phyloP scores from a whole-genome alignment of 345 rosid genomes.

The Lumnitzera littorea region DNA sequence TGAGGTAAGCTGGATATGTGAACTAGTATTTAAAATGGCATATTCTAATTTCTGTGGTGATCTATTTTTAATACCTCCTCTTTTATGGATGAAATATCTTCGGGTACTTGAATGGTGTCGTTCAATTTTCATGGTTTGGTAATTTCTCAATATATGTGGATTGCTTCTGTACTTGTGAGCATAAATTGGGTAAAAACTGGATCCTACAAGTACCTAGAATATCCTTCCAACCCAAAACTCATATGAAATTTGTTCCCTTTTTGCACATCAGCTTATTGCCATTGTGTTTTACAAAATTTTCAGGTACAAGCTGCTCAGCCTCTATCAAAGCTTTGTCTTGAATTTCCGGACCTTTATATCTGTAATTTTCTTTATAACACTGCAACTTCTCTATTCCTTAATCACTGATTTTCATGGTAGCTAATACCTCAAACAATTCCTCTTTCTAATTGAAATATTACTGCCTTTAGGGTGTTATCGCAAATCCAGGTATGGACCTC shows the following conservation, averaged over 20 bases:
- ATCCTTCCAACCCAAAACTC: background rate
- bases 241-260: background rate
- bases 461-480: slow-evolving; percentile 55
- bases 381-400: background rate
- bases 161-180: no score
- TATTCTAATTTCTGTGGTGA: no score
- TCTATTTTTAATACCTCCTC: no score
- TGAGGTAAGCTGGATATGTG: no score
- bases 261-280: background rate
- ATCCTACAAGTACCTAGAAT: no score
- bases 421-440: slow-evolving; percentile 3
- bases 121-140: no score
- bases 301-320: slow-evolving; percentile 86
- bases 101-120: no score
- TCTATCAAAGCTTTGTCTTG: slow-evolving; percentile 70
- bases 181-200: no score
- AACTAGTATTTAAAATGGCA: no score
- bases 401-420: slow-evolving; percentile 12
- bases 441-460: background rate
- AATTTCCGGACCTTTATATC: slow-evolving; percentile 76
- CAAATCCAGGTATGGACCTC: slow-evolving; percentile 65
- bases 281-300: slow-evolving; percentile 10
- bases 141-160: no score
- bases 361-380: slow-evolving; percentile 30
- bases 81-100: no score